Evolutionary conservation across 176 grass and related monocot species (phyloP).

Genomic region (Oryza nivara): DNA sequence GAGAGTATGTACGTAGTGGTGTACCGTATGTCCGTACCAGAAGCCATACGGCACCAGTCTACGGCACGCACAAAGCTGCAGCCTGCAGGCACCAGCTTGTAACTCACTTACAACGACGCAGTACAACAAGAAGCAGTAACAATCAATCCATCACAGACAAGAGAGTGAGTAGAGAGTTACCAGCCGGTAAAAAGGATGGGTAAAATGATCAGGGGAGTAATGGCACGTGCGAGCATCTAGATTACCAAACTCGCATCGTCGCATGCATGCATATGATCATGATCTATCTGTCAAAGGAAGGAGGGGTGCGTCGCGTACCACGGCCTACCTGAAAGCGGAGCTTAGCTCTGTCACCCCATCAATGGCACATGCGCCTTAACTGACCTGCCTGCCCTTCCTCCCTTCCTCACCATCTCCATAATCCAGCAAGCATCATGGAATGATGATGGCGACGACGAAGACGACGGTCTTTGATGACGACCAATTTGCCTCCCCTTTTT

Average conservation of each 20-base stretch:
- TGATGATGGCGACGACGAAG: conserved; percentile 18
- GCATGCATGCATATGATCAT: conserved; percentile 4
- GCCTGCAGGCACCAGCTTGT: background rate
- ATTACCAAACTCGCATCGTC: background rate
- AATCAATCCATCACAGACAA: background rate
- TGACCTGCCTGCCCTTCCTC: background rate
- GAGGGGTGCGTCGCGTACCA: background rate
- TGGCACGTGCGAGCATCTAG: background rate
- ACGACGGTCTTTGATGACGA: background rate
- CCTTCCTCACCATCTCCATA: conserved; percentile 10
- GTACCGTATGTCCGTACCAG: too few species aligned
- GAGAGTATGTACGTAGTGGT: background rate
- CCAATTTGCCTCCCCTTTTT: background rate
- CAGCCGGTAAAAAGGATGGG: background rate
- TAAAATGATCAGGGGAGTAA: conserved; percentile 7
- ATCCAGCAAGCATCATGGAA: conserved; percentile 40
- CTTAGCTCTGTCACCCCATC: conserved; percentile 27
- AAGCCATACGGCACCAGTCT: background rate
- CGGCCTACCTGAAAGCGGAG: conserved; percentile 25
- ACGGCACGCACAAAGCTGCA: background rate
- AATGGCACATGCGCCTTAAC: conserved; percentile 49
- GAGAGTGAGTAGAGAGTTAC: background rate
- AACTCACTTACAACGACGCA: background rate
- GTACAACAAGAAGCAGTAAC: background rate
- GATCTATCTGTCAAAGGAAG: conserved; percentile 35